Percentiles rank a stretch among this genome's conserved stretches.
phyloP scores from a whole-genome alignment of 148 eudicot genomes.

The Fagopyrum tataricum region DNA sequence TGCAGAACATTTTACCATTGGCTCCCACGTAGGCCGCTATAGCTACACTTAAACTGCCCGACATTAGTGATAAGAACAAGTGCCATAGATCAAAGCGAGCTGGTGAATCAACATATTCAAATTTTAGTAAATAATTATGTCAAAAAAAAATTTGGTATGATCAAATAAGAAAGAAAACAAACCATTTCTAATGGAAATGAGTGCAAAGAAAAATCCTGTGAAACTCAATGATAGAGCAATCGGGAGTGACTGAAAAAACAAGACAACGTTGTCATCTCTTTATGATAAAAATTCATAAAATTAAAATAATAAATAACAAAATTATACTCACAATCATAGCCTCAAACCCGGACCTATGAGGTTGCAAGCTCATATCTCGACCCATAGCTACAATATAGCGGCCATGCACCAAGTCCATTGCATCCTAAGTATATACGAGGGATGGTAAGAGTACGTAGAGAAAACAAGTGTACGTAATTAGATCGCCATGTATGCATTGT shows the following conservation, averaged over 20 bases:
- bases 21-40: conserved; percentile 55
- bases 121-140: too few relatives aligned
- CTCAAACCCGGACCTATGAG: conserved; percentile 6
- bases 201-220: background rate
- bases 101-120: conserved; percentile 16
- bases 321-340: conserved; percentile 1
- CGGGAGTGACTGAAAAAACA: background rate
- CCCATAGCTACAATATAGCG: background rate
- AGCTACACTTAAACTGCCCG: conserved; percentile 63
- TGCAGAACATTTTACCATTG: conserved; percentile 79
- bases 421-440: background rate
- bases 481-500: background rate
- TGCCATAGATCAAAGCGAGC: conserved; percentile 44
- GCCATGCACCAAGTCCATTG: conserved; percentile 6
- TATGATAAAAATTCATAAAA: background rate
- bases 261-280: background rate
- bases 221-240: background rate
- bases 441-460: background rate
- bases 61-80: conserved; percentile 49
- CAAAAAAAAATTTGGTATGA: too few relatives aligned
- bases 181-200: background rate
- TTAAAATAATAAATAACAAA: background rate
- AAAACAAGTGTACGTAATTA: background rate
- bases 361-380: background rate
- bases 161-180: background rate